Percentiles rank a stretch among this genome's conserved stretches.
These are phyloP conservation scores for Sphagnum tenellum DNA, from an alignment of 225 moss, liverwort and hornwort species.

Conservation along the genomic window DNA sequence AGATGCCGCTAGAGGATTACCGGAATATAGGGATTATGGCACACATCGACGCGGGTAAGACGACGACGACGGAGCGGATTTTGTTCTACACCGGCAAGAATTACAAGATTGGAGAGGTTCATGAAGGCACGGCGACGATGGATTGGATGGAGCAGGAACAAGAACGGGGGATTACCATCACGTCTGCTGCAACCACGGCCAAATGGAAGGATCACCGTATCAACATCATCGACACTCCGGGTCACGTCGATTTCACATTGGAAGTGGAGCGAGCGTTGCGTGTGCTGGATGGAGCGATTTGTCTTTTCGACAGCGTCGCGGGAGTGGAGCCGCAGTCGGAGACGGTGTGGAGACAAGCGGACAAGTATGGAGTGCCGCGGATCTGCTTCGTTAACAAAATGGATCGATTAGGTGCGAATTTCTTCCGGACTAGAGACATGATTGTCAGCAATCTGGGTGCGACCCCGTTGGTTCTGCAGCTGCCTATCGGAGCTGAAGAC, in stretches of 20 bases:
- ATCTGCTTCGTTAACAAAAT: constrained; percentile 99
- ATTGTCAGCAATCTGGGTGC: constrained; percentile 80
- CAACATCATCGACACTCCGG: constrained; percentile 93
- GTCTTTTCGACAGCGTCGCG: constrained; percentile 93
- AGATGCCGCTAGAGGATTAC: constrained; percentile 63
- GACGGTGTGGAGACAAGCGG: constrained; percentile 94
- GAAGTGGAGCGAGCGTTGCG: constrained; percentile 93
- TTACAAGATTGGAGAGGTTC: constrained; percentile 98
- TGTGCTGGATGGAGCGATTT: constrained; percentile 94
- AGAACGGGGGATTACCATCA: constrained; percentile 93
- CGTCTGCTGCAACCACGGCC: constrained; percentile 91
- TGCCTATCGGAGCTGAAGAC: constrained; percentile 84
- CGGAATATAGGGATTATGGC: constrained; percentile 99
- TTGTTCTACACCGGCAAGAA: constrained; percentile 90
- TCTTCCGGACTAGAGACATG: constrained; percentile 90
- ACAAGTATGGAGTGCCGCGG: constrained; percentile 86
- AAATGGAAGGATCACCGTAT: constrained; percentile 96
- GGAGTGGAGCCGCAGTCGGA: constrained; percentile 98
- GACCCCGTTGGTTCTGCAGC: constrained; percentile 60
- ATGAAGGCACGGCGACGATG: constrained; percentile 98
- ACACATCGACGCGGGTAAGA: constrained; percentile 96
- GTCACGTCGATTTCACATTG: constrained; percentile 93
- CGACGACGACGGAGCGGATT: constrained; percentile 92
- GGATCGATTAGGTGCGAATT: constrained; percentile 92
- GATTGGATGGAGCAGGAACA: constrained; percentile 99